phyloP scores from a whole-genome alignment of 306 rosid genomes.

The Trifolium fragiferum region DNA sequence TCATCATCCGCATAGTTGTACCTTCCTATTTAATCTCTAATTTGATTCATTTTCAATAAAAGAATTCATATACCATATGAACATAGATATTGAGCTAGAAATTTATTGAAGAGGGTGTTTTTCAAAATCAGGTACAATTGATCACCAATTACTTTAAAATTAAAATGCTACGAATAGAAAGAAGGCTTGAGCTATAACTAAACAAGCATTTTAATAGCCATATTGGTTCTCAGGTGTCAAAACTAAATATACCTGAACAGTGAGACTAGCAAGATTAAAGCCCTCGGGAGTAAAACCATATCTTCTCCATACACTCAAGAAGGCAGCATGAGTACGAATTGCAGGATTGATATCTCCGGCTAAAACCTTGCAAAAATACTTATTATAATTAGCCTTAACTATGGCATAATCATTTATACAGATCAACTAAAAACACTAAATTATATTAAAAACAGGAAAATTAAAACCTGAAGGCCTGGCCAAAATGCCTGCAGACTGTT shows the following conservation, averaged over 20 bases:
- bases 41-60: constrained; percentile 16
- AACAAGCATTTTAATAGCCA: constrained; percentile 15
- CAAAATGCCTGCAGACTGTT: constrained; percentile 99
- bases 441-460: constrained; percentile 29
- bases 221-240: constrained; percentile 33
- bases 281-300: constrained; percentile 99
- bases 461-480: constrained; percentile 98
- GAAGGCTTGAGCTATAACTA: constrained; percentile 23
- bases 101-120: constrained; percentile 15
- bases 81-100: constrained; percentile 28
- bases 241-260: constrained; percentile 78
- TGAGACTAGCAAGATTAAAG: constrained; percentile 90
- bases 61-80: constrained; percentile 16
- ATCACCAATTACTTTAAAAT: constrained; percentile 25
- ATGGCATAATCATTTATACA: constrained; percentile 32
- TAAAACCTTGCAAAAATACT: constrained; percentile 73
- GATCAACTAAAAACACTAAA: constrained; percentile 31
- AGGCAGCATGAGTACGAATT: constrained; percentile 89
- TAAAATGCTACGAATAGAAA: constrained; percentile 27
- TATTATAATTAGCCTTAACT: constrained; percentile 39
- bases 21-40: constrained; percentile 2
- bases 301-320: constrained; percentile 96
- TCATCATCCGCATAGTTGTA: constrained; percentile 5
- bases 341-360: constrained; percentile 98
- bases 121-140: constrained; percentile 13